Evolutionary conservation across 331 rosid genomes (phyloP), one percentile per base, ranked within the genome.

Genomic region (Dryas integrifolia): DNA sequence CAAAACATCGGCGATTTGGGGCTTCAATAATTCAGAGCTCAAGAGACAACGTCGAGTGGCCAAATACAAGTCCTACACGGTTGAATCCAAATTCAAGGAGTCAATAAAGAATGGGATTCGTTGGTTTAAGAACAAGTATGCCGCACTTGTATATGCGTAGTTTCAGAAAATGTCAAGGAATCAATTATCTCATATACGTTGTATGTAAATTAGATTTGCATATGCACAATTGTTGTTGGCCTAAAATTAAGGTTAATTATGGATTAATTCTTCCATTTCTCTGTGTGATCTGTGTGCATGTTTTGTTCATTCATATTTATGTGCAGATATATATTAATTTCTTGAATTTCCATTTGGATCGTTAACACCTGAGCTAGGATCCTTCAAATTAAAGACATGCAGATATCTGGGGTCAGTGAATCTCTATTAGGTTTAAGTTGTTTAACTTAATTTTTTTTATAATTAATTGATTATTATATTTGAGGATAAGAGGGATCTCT

Each of bases 11-110:
- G 57, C 46, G 1, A 64, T 44, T 4, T 57, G 3, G 7, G 14
- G 52, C n/a, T 70, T 58, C 26, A 58, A 6, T 3, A 46, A 15
- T 21, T 56, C 65, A 8, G 82, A 74, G 40, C 2, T 64, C 12
- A 79, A 73, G 72, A 79, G 83, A 63, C 58, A 47, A 15, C 58
- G 55, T 6, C 70, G 83, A 15, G 57, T 79, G n/a, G 83, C 76
- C 1, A 74, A 74, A 51, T 79, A 79, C 76, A 79, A 74, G 67
- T 46, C 79, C 0, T 79, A 50, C 16, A 35, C 6, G 1, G 56
- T 79, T 40, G 40, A 67, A 39, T n/a, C 72, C 56, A 68, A 79
- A 69, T 16, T 78, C 21, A 78, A 58, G 46, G 3, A 51, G 0
- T 35, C 69, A 10, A 47, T 73, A 14, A 68, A 67, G 67, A 61